Conservation (phyloP, 257 asterid species). For the Lycium ferocissimum region DNA sequence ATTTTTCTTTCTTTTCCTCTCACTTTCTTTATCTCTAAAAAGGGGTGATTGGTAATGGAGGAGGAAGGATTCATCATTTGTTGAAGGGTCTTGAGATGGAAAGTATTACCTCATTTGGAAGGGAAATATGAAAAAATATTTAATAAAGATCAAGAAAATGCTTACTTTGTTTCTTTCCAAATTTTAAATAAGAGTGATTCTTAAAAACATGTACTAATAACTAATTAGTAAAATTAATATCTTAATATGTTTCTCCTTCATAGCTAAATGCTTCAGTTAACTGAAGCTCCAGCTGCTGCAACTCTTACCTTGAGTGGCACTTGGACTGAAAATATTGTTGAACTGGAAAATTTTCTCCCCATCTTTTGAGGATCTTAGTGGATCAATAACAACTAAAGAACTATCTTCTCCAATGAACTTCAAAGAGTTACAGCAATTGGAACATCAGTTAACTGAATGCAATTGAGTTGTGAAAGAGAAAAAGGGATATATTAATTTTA, state of each 20-base stretch:
- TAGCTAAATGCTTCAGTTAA: too few relatives aligned
- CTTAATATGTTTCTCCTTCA: too few relatives aligned
- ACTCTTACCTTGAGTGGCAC: conserved; percentile 73
- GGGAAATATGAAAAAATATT: too few relatives aligned
- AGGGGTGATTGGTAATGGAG: neutral
- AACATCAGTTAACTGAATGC: conserved; percentile 64
- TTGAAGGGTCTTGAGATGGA: too few relatives aligned
- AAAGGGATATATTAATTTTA: conserved; percentile 43
- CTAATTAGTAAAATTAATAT: too few relatives aligned
- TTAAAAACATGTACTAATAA: too few relatives aligned
- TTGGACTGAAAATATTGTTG: conserved; percentile 76
- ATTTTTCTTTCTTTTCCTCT: too few relatives aligned
- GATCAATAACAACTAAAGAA: conserved; percentile 67
- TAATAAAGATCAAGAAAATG: too few relatives aligned
- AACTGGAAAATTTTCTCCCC: conserved; percentile 74
- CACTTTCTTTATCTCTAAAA: neutral
- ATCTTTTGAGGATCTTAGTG: conserved; percentile 62
- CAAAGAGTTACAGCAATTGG: conserved; percentile 61
- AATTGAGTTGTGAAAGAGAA: conserved; percentile 59
- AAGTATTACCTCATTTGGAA: too few relatives aligned
- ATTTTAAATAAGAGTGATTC: too few relatives aligned
- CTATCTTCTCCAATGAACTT: conserved; percentile 77
- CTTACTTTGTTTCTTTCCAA: too few relatives aligned
- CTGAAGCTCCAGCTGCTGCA: too few relatives aligned
- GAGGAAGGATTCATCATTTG: neutral